Conservation (phyloP, 306 rosid genomes). For the Fragaria vesca region DNA sequence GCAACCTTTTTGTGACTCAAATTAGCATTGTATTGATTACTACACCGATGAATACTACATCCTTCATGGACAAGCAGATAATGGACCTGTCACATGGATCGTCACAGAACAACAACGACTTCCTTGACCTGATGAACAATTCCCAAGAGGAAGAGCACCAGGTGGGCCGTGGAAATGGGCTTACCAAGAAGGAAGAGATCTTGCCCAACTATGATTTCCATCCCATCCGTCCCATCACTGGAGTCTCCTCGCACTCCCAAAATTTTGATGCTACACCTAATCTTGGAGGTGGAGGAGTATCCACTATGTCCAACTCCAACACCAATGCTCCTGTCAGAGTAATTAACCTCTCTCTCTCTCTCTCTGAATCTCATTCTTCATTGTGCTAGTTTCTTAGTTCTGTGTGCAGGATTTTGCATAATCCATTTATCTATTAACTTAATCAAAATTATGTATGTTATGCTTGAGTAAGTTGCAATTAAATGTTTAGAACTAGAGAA, state of each 20-base stretch:
- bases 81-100: constrained; percentile 74
- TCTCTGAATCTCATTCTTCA: background rate
- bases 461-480: constrained; percentile 1
- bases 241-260: constrained; percentile 30
- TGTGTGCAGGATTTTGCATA: background rate
- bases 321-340: constrained; percentile 48
- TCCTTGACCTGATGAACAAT: constrained; percentile 56
- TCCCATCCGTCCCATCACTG: constrained; percentile 60
- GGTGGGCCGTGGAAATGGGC: constrained; percentile 37
- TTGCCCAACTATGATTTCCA: constrained; percentile 84
- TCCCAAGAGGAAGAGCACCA: constrained; percentile 32
- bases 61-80: constrained; percentile 88
- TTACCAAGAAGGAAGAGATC: constrained; percentile 49
- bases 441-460: background rate
- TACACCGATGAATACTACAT: constrained; percentile 61
- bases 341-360: background rate
- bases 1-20: background rate
- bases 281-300: constrained; percentile 21
- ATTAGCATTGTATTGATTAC: background rate
- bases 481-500: background rate
- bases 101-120: constrained; percentile 44
- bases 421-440: background rate
- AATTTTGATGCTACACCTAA: constrained; percentile 45
- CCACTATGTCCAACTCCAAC: constrained; percentile 45
- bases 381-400: background rate